Evolutionary conservation across 208 protist species (phyloP).

Genomic region (Ichthyophonus hoferi): DNA sequence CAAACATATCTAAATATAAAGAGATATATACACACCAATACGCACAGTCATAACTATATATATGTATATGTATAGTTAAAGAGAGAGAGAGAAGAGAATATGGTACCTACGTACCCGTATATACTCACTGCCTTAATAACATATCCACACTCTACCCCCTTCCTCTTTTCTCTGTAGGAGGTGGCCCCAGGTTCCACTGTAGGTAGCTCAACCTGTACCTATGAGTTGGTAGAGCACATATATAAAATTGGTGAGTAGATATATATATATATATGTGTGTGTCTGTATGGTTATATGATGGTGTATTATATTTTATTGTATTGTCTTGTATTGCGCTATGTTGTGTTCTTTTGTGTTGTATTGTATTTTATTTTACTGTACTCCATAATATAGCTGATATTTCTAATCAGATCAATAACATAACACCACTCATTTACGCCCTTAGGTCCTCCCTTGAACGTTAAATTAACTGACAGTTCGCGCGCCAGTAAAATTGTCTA

Average conservation of each 20-base stretch:
- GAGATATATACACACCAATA: neutral
- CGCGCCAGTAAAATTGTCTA: no score
- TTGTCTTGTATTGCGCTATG: neutral
- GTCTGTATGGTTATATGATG: neutral
- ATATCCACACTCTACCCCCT: neutral
- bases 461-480: no score
- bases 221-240: neutral
- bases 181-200: neutral
- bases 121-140: neutral
- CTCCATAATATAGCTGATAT: no score
- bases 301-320: neutral
- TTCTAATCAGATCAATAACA: no score
- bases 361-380: neutral
- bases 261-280: no score
- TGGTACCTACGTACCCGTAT: neutral
- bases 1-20: no score
- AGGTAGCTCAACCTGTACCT: neutral
- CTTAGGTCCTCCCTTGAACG: no score
- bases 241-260: neutral
- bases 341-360: neutral
- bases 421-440: no score
- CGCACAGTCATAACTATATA: neutral
- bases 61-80: no score
- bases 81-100: no score
- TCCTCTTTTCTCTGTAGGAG: neutral